Percentiles rank a stretch among this genome's conserved stretches.
Evolutionary conservation across 768 basidiomycete species (phyloP).

Genomic region (Macrocybe gigantea): DNA sequence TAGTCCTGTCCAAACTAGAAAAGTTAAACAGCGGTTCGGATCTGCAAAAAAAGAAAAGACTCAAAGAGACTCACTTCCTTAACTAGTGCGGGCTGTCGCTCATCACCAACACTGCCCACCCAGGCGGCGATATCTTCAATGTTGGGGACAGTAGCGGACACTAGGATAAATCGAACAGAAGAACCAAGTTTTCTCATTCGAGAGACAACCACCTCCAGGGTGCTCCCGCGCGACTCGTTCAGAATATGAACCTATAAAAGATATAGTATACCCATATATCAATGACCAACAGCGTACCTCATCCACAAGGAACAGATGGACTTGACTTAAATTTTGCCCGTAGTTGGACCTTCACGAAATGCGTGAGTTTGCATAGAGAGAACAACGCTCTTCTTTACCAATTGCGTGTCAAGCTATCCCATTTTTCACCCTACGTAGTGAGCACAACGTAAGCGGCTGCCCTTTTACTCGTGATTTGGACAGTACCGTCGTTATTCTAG

Average conservation of each 20-base stretch:
- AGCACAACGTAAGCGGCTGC: not conserved
- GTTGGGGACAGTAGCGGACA: conserved; percentile 94
- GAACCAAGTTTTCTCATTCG: conserved; percentile 81
- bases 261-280: not conserved
- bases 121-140: conserved; percentile 85
- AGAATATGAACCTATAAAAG: conserved; percentile 78
- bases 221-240: conserved; percentile 86
- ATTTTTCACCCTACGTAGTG: conserved; percentile 77
- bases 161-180: conserved; percentile 74
- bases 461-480: not conserved
- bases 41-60: not conserved
- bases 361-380: not conserved
- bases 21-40: not conserved
- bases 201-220: conserved; percentile 90
- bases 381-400: conserved; percentile 39
- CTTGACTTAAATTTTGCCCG: conserved; percentile 58
- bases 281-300: conserved; percentile 46
- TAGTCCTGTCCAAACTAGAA: conserved; percentile 88
- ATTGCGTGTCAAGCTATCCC: conserved; percentile 88
- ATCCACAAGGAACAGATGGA: conserved; percentile 85
- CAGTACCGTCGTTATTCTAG: conserved; percentile 72
- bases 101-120: conserved; percentile 51
- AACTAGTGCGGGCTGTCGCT: conserved; percentile 46
- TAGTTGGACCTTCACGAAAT: conserved; percentile 50
- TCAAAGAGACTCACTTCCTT: conserved; percentile 47